Conservation (phyloP, 208 protist genomes). For the Acanthamoeba castellanii region DNA sequence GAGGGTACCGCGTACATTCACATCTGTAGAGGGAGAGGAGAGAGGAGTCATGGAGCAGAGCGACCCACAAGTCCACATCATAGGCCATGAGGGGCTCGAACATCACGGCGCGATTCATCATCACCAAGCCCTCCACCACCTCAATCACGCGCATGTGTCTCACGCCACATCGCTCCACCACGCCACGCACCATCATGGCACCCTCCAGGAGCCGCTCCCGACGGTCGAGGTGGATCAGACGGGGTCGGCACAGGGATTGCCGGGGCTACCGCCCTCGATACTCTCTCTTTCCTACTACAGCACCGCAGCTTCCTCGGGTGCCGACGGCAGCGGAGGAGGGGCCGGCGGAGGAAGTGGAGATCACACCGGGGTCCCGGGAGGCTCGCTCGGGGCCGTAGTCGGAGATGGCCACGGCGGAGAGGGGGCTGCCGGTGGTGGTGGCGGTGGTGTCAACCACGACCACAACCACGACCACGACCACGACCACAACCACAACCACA, state of each 20-base stretch:
- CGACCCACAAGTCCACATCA: not conserved
- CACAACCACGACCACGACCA: no score
- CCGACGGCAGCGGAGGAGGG: not conserved
- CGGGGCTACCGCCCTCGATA: slow-evolving; percentile 5
- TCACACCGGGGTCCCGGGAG: no score
- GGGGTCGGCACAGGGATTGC: not conserved
- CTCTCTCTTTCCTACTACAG: not conserved
- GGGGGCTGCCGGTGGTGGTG: not conserved
- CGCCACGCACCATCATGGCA: not conserved
- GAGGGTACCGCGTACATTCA: not conserved
- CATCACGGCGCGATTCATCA: slow-evolving; percentile 31
- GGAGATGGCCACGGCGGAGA: not conserved
- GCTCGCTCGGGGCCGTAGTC: not conserved
- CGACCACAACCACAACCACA: not conserved
- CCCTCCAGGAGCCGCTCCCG: not conserved
- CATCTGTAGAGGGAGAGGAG: not conserved
- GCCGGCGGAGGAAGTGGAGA: not conserved
- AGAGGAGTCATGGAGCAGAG: slow-evolving; percentile 7
- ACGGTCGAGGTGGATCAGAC: not conserved
- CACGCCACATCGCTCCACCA: not conserved
- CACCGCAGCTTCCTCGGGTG: not conserved
- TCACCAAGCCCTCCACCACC: slow-evolving; percentile 14
- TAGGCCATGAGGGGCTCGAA: not conserved
- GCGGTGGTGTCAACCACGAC: no score
- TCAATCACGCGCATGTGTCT: not conserved